These are phyloP conservation scores for Chiua virens DNA, from an alignment of 768 basidiomycete species.

Conservation along the genomic window DNA sequence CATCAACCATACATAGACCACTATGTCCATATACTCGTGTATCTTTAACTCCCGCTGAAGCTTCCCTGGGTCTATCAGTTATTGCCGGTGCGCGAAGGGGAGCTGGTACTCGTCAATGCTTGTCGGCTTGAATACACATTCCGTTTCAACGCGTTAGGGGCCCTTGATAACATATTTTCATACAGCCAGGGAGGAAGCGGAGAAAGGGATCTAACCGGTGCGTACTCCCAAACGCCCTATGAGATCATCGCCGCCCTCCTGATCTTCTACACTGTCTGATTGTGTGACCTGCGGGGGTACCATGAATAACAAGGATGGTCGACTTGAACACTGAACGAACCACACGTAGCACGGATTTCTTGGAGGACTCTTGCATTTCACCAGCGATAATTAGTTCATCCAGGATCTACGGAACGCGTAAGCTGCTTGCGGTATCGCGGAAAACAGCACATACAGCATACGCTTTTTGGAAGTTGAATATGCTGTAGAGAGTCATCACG, in stretches of 20 bases:
- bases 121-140: not conserved
- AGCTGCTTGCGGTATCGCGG: not conserved
- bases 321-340: slow-evolving; percentile 28
- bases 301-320: slow-evolving; percentile 12
- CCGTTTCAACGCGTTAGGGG: slow-evolving; percentile 28
- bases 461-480: slow-evolving; percentile 98
- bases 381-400: slow-evolving; percentile 94
- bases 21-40: not conserved
- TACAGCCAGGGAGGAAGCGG: not conserved
- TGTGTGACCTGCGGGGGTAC: slow-evolving; percentile 65
- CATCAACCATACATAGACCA: slow-evolving; percentile 1
- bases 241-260: slow-evolving; percentile 80
- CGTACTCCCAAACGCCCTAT: slow-evolving; percentile 76
- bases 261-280: slow-evolving; percentile 80
- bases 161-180: slow-evolving; percentile 25
- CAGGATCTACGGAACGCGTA: slow-evolving; percentile 53
- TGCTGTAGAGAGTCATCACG: slow-evolving; percentile 47
- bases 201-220: slow-evolving; percentile 50
- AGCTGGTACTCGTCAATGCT: not conserved
- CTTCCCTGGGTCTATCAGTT: not conserved
- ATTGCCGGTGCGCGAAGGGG: not conserved
- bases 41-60: not conserved
- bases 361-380: slow-evolving; percentile 92
- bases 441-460: slow-evolving; percentile 59
- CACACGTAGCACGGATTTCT: slow-evolving; percentile 63